A percentile compares a stretch with the other conserved stretches of the same genome.
Conservation (phyloP, 805 yeast genomes). For the Saccharomyces eubayanus region DNA sequence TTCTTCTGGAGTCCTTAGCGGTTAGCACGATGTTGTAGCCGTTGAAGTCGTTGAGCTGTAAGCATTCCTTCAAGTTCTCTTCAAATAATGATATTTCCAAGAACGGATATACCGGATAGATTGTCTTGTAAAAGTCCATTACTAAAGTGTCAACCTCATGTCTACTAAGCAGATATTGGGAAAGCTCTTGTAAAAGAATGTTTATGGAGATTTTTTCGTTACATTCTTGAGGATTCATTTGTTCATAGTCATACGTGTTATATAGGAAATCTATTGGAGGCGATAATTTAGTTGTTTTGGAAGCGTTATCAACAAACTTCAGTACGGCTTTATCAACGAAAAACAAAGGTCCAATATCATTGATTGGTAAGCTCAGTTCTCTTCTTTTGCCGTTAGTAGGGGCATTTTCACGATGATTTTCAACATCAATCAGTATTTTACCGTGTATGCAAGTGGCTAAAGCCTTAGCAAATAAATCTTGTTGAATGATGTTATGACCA, state of each 20-base stretch:
- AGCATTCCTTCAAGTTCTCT: background rate
- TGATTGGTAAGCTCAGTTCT: background rate
- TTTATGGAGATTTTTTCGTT: background rate
- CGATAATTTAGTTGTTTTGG: constrained; percentile 4
- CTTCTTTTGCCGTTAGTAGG: background rate
- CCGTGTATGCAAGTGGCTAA: constrained; percentile 15
- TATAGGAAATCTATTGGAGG: constrained; percentile 12
- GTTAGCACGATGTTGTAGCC: constrained; percentile 5
- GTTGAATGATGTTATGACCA: constrained; percentile 11
- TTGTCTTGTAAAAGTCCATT: constrained; percentile 3
- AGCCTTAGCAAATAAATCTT: constrained; percentile 10
- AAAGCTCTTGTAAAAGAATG: background rate
- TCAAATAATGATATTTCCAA: constrained; percentile 6
- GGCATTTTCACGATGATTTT: constrained; percentile 1
- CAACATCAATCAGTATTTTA: constrained; percentile 10
- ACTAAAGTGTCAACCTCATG: background rate
- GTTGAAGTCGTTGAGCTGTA: background rate
- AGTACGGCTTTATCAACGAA: constrained; percentile 16
- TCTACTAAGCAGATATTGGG: background rate
- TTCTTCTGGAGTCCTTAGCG: constrained; percentile 8
- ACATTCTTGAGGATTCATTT: background rate
- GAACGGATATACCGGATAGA: constrained; percentile 7
- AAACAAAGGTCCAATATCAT: constrained; percentile 6
- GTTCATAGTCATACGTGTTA: constrained; percentile 4
- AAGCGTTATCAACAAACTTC: constrained; percentile 9